Conservation (phyloP, 495 filamentous ascomycete species). For the Eremomyces bilateralis region DNA sequence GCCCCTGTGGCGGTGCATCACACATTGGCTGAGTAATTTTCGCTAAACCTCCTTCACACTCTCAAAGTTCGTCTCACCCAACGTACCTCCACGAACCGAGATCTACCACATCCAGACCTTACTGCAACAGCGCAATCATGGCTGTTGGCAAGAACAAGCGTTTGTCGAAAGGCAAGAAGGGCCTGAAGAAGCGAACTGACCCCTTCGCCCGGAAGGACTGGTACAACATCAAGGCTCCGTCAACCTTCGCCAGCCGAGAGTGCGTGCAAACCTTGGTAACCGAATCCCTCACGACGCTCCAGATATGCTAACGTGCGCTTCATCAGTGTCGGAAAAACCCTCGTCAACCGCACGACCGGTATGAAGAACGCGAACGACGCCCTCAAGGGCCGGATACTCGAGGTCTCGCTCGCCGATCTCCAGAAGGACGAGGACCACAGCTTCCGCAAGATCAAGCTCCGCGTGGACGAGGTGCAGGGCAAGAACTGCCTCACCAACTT, state of each 20-base stretch:
- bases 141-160: conserved; percentile 83
- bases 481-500: conserved; percentile 99
- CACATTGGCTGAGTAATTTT: no score
- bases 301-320: conserved; percentile 9
- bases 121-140: conserved; percentile 25
- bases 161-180: conserved; percentile 99
- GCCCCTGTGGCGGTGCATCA: no score
- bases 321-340: conserved; percentile 96
- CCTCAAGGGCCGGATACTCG: conserved; percentile 94
- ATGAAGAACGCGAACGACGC: conserved; percentile 99
- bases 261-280: no score
- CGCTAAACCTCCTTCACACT: no score
- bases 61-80: no score
- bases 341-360: conserved; percentile 97
- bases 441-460: conserved; percentile 98
- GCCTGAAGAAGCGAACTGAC: conserved; percentile 98
- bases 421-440: conserved; percentile 99
- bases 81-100: no score
- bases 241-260: conserved; percentile 90
- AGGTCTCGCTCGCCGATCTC: conserved; percentile 94
- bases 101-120: no score
- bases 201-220: conserved; percentile 97
- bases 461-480: conserved; percentile 95
- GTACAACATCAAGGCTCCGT: conserved; percentile 95
- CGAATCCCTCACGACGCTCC: no score